These are phyloP conservation scores for Echites panduratus DNA, from an alignment of 257 asterid species.

Conservation along the genomic window DNA sequence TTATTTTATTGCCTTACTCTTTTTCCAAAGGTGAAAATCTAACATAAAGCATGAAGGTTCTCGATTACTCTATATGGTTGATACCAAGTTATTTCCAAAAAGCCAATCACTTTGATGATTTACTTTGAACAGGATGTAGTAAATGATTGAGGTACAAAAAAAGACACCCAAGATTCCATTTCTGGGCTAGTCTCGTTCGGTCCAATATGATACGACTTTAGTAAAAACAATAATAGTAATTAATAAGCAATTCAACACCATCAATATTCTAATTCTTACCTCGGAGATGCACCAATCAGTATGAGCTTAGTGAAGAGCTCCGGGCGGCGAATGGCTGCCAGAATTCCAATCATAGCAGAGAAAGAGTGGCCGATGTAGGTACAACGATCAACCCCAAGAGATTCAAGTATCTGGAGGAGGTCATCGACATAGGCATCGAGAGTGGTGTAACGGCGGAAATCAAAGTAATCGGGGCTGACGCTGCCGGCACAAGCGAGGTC, in stretches of 20 bases:
- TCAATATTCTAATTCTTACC: conserved; percentile 33
- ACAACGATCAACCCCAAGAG: conserved; percentile 55
- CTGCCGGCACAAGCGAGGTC: conserved; percentile 98
- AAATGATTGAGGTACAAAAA: neutral
- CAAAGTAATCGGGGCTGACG: conserved; percentile 87
- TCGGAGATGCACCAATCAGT: conserved; percentile 88
- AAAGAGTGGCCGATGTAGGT: conserved; percentile 91
- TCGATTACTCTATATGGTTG: neutral
- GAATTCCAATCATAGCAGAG: conserved; percentile 87
- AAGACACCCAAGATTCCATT: conserved; percentile 20
- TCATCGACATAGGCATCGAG: conserved; percentile 92
- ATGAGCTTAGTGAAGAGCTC: conserved; percentile 79
- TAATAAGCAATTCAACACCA: neutral
- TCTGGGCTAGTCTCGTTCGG: conserved; percentile 1
- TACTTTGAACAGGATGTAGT: neutral
- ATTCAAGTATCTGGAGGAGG: conserved; percentile 60
- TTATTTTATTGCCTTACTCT: neutral
- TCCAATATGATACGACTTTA: neutral
- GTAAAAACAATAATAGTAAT: neutral
- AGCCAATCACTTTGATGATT: neutral
- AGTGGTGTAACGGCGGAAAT: conserved; percentile 73
- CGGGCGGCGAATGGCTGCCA: conserved; percentile 92
- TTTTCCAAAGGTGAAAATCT: neutral
- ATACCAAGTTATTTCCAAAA: neutral
- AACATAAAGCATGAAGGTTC: neutral